Evolutionary conservation across 805 yeast species (phyloP).

Genomic region (Sugiyamaella boreocaroliniensis): DNA sequence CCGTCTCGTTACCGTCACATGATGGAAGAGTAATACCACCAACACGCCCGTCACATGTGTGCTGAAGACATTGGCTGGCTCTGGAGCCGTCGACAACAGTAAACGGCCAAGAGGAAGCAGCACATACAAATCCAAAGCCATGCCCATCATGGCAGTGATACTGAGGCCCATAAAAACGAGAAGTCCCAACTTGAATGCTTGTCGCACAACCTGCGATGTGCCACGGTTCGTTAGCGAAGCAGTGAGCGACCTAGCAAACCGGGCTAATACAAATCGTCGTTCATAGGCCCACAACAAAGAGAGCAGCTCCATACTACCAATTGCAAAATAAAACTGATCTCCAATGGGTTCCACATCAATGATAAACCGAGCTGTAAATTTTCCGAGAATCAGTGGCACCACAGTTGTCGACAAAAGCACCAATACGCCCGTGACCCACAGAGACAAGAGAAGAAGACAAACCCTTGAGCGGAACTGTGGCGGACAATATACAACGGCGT

Average conservation of each 20-base stretch:
- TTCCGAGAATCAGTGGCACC: slow-evolving; percentile 28
- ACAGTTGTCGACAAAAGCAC: slow-evolving; percentile 20
- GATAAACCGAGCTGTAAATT: slow-evolving; percentile 10
- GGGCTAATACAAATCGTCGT: neutral
- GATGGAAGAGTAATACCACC: slow-evolving; percentile 11
- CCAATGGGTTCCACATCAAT: slow-evolving; percentile 11
- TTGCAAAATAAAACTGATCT: slow-evolving; percentile 19
- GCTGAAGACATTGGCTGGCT: slow-evolving; percentile 3
- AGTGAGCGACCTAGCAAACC: neutral
- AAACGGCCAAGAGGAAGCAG: neutral
- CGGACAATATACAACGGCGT: slow-evolving; percentile 80
- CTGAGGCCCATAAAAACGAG: neutral
- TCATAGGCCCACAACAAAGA: neutral
- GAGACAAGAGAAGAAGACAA: slow-evolving; percentile 37
- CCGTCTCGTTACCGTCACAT: slow-evolving; percentile 4
- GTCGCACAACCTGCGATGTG: neutral
- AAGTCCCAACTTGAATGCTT: neutral
- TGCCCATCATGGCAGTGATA: slow-evolving; percentile 15
- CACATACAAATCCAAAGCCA: slow-evolving; percentile 17
- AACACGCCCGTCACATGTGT: slow-evolving; percentile 15
- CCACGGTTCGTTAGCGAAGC: neutral
- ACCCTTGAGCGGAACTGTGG: slow-evolving; percentile 63
- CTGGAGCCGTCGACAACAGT: neutral
- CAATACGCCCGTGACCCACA: slow-evolving; percentile 40
- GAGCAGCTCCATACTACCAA: slow-evolving; percentile 17